These are phyloP conservation scores for Diaporthe sp. DNA, from an alignment of 2,329 filamentous ascomycete genomes.

Conservation along the genomic window DNA sequence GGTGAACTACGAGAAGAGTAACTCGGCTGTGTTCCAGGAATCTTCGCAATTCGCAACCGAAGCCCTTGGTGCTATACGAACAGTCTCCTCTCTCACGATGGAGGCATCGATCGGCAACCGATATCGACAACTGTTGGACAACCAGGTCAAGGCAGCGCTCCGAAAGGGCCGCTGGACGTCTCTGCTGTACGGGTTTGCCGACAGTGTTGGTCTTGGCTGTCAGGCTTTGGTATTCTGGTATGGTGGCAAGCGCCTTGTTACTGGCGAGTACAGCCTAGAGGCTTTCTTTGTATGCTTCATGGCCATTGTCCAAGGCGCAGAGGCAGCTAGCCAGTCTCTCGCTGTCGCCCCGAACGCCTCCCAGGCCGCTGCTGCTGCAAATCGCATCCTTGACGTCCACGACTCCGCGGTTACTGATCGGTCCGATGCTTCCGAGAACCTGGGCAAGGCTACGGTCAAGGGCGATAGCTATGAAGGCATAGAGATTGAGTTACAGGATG, in stretches of 20 bases:
- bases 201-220: constrained; percentile 4
- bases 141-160: constrained; percentile 70
- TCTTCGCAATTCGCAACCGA: constrained; percentile 73
- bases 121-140: constrained; percentile 48
- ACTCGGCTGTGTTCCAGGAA: constrained; percentile 66
- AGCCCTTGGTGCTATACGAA: constrained; percentile 70
- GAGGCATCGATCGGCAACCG: constrained; percentile 64
- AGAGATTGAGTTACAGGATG: constrained; percentile 84
- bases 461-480: constrained; percentile 72
- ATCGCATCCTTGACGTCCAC: constrained; percentile 58
- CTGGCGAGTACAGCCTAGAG: constrained; percentile 78
- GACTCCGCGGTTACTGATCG: constrained; percentile 71
- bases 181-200: constrained; percentile 74
- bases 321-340: constrained; percentile 46
- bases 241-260: constrained; percentile 80
- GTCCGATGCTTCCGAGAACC: constrained; percentile 26
- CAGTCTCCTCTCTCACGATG: constrained; percentile 69
- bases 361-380: constrained; percentile 44
- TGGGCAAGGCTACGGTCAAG: constrained; percentile 54
- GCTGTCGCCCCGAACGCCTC: constrained; percentile 47
- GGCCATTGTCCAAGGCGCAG: constrained; percentile 80
- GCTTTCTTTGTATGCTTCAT: constrained; percentile 96
- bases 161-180: constrained; percentile 58
- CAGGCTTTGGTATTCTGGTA: constrained; percentile 91
- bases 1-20: constrained; percentile 74